Percentiles rank a stretch among this genome's conserved stretches.
Evolutionary conservation across 768 basidiomycete genomes (phyloP).

Genomic region (Pleurotus pulmonarius): DNA sequence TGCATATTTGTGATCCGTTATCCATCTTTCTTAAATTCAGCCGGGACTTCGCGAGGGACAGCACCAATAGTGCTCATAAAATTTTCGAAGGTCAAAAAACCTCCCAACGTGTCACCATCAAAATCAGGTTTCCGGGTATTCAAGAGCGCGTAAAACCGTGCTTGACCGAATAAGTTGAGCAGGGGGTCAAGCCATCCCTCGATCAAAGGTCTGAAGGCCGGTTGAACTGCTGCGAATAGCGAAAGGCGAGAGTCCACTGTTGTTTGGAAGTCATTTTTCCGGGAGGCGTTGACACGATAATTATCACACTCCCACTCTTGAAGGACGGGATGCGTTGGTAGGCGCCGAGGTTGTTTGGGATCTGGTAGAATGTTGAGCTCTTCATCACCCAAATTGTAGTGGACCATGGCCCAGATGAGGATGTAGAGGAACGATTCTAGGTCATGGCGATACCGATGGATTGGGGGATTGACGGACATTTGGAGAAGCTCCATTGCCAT

Average conservation of each 20-base stretch:
- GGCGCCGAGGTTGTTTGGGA: background rate
- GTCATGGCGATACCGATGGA: slow-evolving; percentile 27
- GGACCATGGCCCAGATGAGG: slow-evolving; percentile 9
- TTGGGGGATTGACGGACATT: slow-evolving; percentile 5
- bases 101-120: background rate
- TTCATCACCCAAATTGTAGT: background rate
- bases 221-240: background rate
- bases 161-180: background rate
- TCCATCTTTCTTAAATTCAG: background rate
- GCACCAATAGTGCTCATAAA: background rate
- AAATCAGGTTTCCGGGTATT: background rate
- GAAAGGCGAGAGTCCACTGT: background rate
- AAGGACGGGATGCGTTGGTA: background rate
- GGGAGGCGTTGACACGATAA: background rate
- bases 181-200: background rate
- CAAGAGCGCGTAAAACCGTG: background rate
- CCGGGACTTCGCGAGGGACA: background rate
- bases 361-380: background rate
- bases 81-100: background rate
- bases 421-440: slow-evolving; percentile 29
- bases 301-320: background rate
- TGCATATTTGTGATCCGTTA: too few species aligned
- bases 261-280: background rate
- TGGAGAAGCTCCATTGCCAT: slow-evolving; percentile 26
- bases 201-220: background rate